phyloP scores from a whole-genome alignment of 2,329 filamentous ascomycete species.

The Fusarium musae region DNA sequence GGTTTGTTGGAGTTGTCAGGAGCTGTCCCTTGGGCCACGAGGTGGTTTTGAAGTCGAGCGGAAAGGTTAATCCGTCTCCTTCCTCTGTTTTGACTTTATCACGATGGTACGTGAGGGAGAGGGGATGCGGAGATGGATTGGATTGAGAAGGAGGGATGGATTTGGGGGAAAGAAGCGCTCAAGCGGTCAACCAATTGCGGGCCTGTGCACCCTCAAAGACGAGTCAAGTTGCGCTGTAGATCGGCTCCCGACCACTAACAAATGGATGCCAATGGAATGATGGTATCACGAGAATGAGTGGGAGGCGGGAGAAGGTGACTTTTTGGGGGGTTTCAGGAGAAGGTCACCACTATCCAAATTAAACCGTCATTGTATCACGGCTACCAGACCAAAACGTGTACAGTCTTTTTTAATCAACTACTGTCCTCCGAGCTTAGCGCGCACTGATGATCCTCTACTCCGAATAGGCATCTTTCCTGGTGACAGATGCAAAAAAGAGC shows the following conservation, averaged over 20 bases:
- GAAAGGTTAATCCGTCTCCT: slow-evolving; percentile 3
- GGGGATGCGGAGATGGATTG: slow-evolving; percentile 15
- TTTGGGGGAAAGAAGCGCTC: neutral
- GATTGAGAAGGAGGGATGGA: slow-evolving; percentile 3
- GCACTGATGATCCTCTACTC: slow-evolving; percentile 18
- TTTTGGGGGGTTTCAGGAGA: slow-evolving; percentile 19
- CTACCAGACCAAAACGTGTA: neutral
- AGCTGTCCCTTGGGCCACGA: neutral
- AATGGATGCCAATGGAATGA: slow-evolving; percentile 2
- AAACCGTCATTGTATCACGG: neutral
- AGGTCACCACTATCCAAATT: neutral
- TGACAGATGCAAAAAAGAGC: neutral
- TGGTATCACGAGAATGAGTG: slow-evolving; percentile 26
- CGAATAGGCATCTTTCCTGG: slow-evolving; percentile 1
- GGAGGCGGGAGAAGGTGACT: neutral
- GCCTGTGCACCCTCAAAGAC: slow-evolving; percentile 32
- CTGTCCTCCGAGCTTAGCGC: slow-evolving; percentile 32
- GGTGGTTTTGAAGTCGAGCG: neutral
- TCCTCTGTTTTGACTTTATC: slow-evolving; percentile 6
- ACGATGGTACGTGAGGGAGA: slow-evolving; percentile 19
- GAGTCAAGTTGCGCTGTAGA: slow-evolving; percentile 11
- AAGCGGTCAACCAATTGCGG: slow-evolving; percentile 15
- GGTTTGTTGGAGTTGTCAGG: neutral
- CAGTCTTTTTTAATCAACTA: slow-evolving; percentile 6
- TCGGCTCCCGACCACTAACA: slow-evolving; percentile 10